Conservation (phyloP, 202 grass and related monocot genomes). For the Musa balbisiana region DNA sequence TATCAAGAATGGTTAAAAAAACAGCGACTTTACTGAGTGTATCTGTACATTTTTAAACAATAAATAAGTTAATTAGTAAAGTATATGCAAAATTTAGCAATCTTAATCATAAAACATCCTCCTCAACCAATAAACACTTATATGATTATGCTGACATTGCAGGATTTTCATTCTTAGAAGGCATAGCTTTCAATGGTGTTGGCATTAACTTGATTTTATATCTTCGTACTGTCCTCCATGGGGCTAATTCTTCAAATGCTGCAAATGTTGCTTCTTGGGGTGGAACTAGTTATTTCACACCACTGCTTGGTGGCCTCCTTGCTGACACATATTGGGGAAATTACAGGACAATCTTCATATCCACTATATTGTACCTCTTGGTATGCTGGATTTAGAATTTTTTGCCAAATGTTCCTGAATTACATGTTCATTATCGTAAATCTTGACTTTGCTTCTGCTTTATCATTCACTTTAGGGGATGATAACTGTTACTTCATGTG, state of each 20-base stretch:
- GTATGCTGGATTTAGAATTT: conserved; percentile 31
- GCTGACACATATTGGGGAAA: conserved; percentile 89
- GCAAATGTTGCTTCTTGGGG: conserved; percentile 75
- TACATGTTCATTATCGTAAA: neutral
- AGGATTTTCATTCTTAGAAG: conserved; percentile 89
- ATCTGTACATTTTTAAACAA: too few relatives aligned
- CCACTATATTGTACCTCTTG: conserved; percentile 57
- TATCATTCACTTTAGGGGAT: conserved; percentile 47
- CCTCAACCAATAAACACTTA: neutral
- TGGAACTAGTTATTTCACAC: conserved; percentile 66
- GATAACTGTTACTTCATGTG: conserved; percentile 64
- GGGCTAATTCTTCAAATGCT: conserved; percentile 63
- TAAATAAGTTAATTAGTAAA: neutral
- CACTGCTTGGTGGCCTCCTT: conserved; percentile 69
- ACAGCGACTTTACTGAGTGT: neutral
- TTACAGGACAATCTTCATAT: conserved; percentile 67
- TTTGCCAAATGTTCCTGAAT: neutral
- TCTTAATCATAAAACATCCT: neutral
- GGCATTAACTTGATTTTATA: conserved; percentile 77
- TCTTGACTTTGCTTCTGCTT: conserved; percentile 2
- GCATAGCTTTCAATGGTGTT: conserved; percentile 69
- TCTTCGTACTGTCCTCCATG: conserved; percentile 76
- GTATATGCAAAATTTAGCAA: neutral
- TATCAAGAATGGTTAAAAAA: neutral
- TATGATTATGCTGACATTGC: neutral